Conservation (phyloP, 225 moss, liverwort and hornwort genomes). For the Thuidium tamariscinum region DNA sequence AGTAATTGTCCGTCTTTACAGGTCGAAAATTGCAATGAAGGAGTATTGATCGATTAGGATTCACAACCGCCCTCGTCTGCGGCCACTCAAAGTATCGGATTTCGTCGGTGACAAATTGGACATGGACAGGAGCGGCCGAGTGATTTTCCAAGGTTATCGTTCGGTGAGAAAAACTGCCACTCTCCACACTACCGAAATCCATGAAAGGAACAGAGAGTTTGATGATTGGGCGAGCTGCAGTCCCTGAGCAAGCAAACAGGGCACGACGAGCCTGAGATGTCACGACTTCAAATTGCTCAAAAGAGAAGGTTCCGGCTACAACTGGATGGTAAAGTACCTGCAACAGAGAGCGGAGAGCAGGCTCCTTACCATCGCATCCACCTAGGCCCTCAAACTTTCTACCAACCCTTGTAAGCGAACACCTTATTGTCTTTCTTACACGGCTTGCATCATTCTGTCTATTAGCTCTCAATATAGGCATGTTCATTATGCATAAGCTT, state of each 20-base stretch:
- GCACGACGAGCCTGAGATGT: slow-evolving; percentile 95
- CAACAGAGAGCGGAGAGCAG: slow-evolving; percentile 77
- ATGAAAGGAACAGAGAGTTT: slow-evolving; percentile 72
- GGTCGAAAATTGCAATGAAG: slow-evolving; percentile 81
- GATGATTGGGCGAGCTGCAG: slow-evolving; percentile 67
- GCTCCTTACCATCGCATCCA: slow-evolving; percentile 67
- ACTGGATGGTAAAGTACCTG: slow-evolving; percentile 98
- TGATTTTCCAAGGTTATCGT: slow-evolving; percentile 81
- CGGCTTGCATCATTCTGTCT: slow-evolving; percentile 16
- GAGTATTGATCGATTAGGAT: slow-evolving; percentile 48
- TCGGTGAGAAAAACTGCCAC: slow-evolving; percentile 49
- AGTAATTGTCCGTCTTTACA: slow-evolving; percentile 58
- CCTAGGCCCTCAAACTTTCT: slow-evolving; percentile 22
- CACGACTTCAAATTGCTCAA: slow-evolving; percentile 94
- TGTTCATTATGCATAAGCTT: neutral
- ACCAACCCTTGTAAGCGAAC: neutral
- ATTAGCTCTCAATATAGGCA: neutral
- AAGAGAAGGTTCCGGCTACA: slow-evolving; percentile 85
- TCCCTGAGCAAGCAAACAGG: slow-evolving; percentile 96
- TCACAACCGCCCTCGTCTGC: slow-evolving; percentile 34
- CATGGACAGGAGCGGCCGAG: slow-evolving; percentile 58
- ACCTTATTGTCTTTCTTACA: slow-evolving; percentile 10
- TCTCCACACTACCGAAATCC: slow-evolving; percentile 94
- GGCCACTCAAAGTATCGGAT: slow-evolving; percentile 63
- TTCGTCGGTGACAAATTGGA: slow-evolving; percentile 72